Percentiles rank a stretch among this genome's conserved stretches.
phyloP scores from a whole-genome alignment of 345 rosid genomes.

The Syzygium oleosum region DNA sequence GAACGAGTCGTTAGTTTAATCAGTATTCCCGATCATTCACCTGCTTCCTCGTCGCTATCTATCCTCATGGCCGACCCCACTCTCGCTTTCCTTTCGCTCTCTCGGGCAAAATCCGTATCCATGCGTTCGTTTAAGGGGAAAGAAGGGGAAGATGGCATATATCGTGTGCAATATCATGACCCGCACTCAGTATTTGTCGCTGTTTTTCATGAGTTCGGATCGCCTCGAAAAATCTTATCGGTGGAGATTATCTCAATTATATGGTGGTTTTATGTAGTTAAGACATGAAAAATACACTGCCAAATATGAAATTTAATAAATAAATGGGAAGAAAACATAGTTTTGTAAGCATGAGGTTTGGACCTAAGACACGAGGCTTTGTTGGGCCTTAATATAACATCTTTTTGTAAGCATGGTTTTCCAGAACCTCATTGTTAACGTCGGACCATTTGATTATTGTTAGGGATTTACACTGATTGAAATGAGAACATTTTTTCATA shows the following conservation, averaged over 20 bases:
- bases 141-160: neutral
- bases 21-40: neutral
- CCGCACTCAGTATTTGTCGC: neutral
- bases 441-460: too few relatives aligned
- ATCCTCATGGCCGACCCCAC: fast-evolving
- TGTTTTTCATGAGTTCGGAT: neutral
- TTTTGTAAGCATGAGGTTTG: neutral
- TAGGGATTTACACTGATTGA: neutral
- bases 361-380: neutral
- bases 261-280: neutral
- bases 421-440: neutral
- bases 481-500: neutral
- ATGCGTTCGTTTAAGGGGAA: neutral
- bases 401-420: neutral
- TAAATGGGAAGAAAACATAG: neutral
- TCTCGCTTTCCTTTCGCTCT: neutral
- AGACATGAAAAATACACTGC: neutral
- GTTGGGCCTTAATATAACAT: neutral
- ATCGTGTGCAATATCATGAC: neutral
- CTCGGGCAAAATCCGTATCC: neutral
- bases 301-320: neutral
- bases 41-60: neutral
- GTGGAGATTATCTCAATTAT: neutral
- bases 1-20: neutral
- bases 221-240: fast-evolving